These are phyloP conservation scores for Parmales sp. DNA, from an alignment of 108 stramenopile genomes.

Conservation along the genomic window DNA sequence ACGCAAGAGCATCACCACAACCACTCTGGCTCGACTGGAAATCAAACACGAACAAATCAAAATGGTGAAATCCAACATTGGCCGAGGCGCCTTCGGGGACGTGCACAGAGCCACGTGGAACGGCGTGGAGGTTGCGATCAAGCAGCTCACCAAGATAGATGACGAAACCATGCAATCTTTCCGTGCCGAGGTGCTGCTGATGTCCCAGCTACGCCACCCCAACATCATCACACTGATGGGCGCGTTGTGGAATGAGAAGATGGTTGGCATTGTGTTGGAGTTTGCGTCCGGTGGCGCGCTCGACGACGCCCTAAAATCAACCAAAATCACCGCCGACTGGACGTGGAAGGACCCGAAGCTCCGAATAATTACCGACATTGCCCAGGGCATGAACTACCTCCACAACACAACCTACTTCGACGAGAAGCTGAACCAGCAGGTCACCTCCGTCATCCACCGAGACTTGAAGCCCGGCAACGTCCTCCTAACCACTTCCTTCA, in stretches of 20 bases:
- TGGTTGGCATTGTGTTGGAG: conserved; percentile 30
- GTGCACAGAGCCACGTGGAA: neutral
- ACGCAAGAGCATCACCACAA: too few species aligned
- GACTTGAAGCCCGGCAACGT: conserved; percentile 29
- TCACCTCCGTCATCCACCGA: conserved; percentile 21
- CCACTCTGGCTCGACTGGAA: neutral
- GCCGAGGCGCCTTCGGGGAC: neutral
- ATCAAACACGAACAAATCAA: neutral
- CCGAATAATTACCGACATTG: conserved; percentile 16
- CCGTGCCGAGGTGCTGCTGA: conserved; percentile 25
- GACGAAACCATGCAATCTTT: too few species aligned
- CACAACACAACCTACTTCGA: conserved; percentile 10
- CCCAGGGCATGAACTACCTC: conserved; percentile 29
- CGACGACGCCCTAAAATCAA: conserved; percentile 2
- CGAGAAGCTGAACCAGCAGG: neutral
- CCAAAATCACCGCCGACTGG: neutral
- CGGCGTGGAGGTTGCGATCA: neutral
- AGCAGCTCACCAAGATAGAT: neutral
- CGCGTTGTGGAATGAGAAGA: conserved; percentile 24
- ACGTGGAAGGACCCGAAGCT: conserved; percentile 19
- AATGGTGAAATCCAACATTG: neutral
- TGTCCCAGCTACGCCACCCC: conserved; percentile 25
- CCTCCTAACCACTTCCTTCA: conserved; percentile 6
- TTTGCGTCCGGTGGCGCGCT: conserved; percentile 8
- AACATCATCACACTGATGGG: conserved; percentile 34